Base-by-base conservation (phyloP, 257 asterid genomes). In the Penstemon davidsonii region DNA sequence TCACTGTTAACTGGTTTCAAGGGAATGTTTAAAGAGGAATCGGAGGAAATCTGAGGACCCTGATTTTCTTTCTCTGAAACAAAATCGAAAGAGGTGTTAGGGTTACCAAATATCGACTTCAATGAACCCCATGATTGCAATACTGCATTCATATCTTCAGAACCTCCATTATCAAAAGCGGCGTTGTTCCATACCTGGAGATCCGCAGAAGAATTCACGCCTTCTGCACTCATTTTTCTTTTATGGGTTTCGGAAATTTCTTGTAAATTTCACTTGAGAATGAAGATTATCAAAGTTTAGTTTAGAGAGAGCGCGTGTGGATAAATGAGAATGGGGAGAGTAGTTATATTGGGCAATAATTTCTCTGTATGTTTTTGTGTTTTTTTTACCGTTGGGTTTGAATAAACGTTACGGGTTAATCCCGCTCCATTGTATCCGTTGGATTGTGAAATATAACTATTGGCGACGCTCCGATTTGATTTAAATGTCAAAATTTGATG, bases 131-230 rank as follows among this genome's bases (percentile, higher is more conserved):
- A 25, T 25, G 33, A 25, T 25, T 85, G 83, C 51, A 66, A 57
- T 13, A 68, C 63, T 7, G 80, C 73, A 37, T 75, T 76, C 68
- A 82, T 63, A 80, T 85, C 92, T 62, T 80, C 85, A 9, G 85
- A 72, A 11, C 82, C 86, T 0, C 90, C 95, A 47, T 86, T 84
- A 70, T 90, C 96, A 64, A 90, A 93, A 7, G 96, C 96, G 2
- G 95, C 99, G 60, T 93, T 93, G 78, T 90, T 80, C 99, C 99
- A 93, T 59, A 93, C 76, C 76, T 90, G 98, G 52, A 89, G 72
- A 77, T 90, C 33, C 33, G 33, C 33, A 25, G 33, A 25, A 25
- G 33, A 25, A 25, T 25, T 25, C 33, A 25, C 33, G 33, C 33
- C 33, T 25, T 25, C 86, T 57, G 80, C 82, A 67, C 97, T 86